Conservation (phyloP, 257 asterid species). For the Fraxinus americana region DNA sequence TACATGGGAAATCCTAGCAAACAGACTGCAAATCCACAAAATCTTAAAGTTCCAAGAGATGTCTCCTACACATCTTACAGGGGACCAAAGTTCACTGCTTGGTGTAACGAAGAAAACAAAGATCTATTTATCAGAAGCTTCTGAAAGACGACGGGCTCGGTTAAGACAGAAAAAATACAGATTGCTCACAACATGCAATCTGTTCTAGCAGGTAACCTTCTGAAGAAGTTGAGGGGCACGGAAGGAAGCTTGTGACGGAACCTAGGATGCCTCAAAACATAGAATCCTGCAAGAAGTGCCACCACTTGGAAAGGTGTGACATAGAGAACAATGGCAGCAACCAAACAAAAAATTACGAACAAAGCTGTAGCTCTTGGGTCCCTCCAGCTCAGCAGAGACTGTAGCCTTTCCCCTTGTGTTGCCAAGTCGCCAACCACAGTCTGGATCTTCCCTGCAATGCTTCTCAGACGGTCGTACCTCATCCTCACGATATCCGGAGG, state of each 20-base stretch:
- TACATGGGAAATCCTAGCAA: constrained; percentile 27
- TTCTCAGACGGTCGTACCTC: constrained; percentile 73
- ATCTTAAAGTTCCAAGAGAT: constrained; percentile 28
- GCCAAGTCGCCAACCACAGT: constrained; percentile 80
- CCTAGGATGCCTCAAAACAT: constrained; percentile 69
- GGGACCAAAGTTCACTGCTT: constrained; percentile 20
- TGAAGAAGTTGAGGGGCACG: constrained; percentile 64
- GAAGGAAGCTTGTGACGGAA: constrained; percentile 71
- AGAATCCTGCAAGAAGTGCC: constrained; percentile 61
- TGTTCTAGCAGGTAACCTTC: constrained; percentile 73
- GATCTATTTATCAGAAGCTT: constrained; percentile 22
- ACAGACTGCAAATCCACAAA: constrained; percentile 33
- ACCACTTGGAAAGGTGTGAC: constrained; percentile 74
- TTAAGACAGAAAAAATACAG: not conserved
- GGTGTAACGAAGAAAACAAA: constrained; percentile 21
- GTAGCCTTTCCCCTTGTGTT: constrained; percentile 79
- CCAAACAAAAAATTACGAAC: constrained; percentile 63
- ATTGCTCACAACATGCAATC: constrained; percentile 59
- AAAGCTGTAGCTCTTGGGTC: constrained; percentile 75
- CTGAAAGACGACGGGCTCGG: not conserved
- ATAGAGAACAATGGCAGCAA: constrained; percentile 59
- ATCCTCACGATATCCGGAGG: constrained; percentile 57
- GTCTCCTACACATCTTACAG: constrained; percentile 23
- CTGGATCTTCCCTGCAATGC: constrained; percentile 72
- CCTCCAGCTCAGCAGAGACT: constrained; percentile 72